Percentiles rank a stretch among this genome's conserved stretches.
phyloP scores from a whole-genome alignment of 2,329 filamentous ascomycete genomes.

The Aphanoascus verrucosus region DNA sequence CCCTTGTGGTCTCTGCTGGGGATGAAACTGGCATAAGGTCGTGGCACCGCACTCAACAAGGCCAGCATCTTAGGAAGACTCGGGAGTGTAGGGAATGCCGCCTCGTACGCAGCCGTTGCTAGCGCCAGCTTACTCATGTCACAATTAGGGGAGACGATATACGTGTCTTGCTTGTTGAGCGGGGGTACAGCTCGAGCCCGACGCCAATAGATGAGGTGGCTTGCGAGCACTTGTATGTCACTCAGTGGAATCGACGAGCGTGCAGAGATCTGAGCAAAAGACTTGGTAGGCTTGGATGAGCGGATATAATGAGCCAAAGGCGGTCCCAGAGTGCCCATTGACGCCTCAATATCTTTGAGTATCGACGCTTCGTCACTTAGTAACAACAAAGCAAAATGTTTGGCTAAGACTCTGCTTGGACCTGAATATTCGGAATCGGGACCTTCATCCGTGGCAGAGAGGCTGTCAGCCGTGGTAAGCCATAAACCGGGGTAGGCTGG shows the following conservation, averaged over 20 bases:
- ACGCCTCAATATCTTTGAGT: constrained; percentile 55
- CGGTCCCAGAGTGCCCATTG: constrained; percentile 62
- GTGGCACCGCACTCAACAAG: constrained; percentile 65
- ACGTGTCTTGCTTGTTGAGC: constrained; percentile 77
- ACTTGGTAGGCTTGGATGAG: constrained; percentile 50
- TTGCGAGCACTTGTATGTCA: constrained; percentile 77
- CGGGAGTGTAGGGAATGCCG: constrained; percentile 71
- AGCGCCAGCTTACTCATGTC: constrained; percentile 60
- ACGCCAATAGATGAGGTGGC: constrained; percentile 93
- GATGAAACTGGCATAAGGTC: constrained; percentile 72
- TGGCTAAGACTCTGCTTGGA: constrained; percentile 54
- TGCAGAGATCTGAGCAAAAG: constrained; percentile 59
- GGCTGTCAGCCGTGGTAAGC: constrained; percentile 75
- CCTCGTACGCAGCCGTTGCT: constrained; percentile 62
- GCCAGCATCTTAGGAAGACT: constrained; percentile 79
- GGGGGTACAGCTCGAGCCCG: constrained; percentile 85
- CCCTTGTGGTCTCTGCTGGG: constrained; percentile 80
- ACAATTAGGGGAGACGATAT: constrained; percentile 84
- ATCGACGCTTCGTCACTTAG: constrained; percentile 75
- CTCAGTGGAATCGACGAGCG: constrained; percentile 56
- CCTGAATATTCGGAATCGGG: constrained; percentile 47
- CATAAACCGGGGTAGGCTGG: constrained; percentile 64
- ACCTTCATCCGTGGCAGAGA: constrained; percentile 57
- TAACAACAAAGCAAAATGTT: constrained; percentile 76
- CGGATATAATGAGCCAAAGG: constrained; percentile 65